Base-by-base conservation (phyloP, 306 rosid species). In the Citrullus amarus region DNA sequence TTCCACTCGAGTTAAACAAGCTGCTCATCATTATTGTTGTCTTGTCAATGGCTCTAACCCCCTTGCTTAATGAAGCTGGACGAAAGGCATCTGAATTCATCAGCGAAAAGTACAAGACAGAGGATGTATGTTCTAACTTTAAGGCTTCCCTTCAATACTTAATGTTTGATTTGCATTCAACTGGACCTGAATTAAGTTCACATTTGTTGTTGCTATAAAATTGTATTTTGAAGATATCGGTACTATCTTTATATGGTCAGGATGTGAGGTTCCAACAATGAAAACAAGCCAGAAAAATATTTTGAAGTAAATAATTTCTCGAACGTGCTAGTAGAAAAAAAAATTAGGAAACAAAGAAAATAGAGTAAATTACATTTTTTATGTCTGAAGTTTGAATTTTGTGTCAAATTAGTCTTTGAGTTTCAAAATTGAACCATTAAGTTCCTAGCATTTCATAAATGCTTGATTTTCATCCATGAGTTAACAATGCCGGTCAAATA, bases 1-100 rank as follows among this genome's bases (percentile, higher is more conserved):
- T 95, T 74, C 99, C 99, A 11, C 99, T 95, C 79, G 99, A 95
- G 91, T 96, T 95, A 80, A 92, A 95, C 89, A 96, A 96, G 86
- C 87, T 96, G 82, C 97, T 96, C 65, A 96, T 96, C 75, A 92
- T 96, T 80, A 95, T 96, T 84, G 99, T 96, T 76, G 98, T 96
- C 69, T 88, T 96, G 83, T 96, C 99, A 78, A 92, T 96, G 99
- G 98, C 97, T 73, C 84, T 96, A 76, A 92, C 99, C 54, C 99
- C 98, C 10, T 85, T 89, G 81, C 99, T 96, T 77, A 96, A 92
- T 77, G 98, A 96, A 80, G 97, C 97, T 90, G 99, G 99, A 90
- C 87, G 91, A 80, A 90, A 87, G 82, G 97, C 97, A 78, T 92
- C 91, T 70, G 89, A 80, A 67, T 88, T 85, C 57, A 80, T 96